Base-by-base conservation (phyloP, 2,329 filamentous ascomycete genomes). In the Xylariaceae sp. region DNA sequence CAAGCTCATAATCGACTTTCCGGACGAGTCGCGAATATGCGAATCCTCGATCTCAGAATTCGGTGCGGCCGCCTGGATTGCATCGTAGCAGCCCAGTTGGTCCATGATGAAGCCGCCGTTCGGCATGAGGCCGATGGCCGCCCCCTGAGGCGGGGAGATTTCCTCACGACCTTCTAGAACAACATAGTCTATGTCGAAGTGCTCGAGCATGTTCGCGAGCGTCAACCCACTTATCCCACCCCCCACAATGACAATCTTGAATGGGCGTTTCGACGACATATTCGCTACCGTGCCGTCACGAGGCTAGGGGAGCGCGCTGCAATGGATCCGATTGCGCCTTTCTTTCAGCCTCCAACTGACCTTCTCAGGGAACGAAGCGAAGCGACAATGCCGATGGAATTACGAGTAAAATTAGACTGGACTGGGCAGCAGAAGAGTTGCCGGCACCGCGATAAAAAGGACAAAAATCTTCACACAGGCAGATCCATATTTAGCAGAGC, bases 181-280 rank as follows among this genome's bases (percentile, higher is more conserved):
- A 1, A 80, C 59, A 64, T 77, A 83, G 61, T 82, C 75, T 57
- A 84, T 76, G 34, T 66, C 68, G 39, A 75, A 69, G 49, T 68
- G 66, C 56, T 82, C 74, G 2, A 84, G 74, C 62, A 75, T 74
- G 48, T 75, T 73, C 3, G 79, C 78, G 6, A 81, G 67, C 0
- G 75, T 71, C 0, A 82, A 67, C 5, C 81, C 81, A 2, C 76
- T 72, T n/a, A 82, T 68, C 51, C 77, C 74, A 5, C 78, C 80
- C 15, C 80, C 80, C 1, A 72, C 77, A 45, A 83, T 81, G 55
- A 82, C 68, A 23, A 80, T 73, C 54, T 71, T 72, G 66, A 74
- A 73, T 5, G 51, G 51, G 3, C 49, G 23, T 30, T 54, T 42
- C 51, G 11, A 48, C 34, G 50, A 30, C 58, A 60, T 60, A 23